phyloP scores from a whole-genome alignment of 1,284 basidiomycete species.

The Agroathelia rolfsii region DNA sequence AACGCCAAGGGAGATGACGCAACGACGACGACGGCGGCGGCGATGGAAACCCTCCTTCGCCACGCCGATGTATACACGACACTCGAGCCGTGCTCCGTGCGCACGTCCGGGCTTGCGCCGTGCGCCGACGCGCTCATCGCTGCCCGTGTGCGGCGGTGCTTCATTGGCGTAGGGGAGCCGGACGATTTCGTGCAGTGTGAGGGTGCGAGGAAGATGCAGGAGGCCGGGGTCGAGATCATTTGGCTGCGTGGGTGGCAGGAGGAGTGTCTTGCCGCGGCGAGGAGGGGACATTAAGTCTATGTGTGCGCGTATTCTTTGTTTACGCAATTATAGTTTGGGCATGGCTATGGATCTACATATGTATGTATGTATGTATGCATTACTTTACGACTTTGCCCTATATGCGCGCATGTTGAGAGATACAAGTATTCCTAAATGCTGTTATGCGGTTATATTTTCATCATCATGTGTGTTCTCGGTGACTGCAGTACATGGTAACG shows the following conservation, averaged over 20 bases:
- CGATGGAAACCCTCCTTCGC: constrained; percentile 40
- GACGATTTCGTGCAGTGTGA: constrained; percentile 93
- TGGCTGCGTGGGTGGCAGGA: constrained; percentile 65
- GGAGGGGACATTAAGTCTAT: constrained; percentile 41
- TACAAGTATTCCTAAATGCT: no score
- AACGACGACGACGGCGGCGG: constrained; percentile 20
- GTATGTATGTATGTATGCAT: no score
- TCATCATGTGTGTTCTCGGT: no score
- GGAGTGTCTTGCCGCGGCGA: constrained; percentile 70
- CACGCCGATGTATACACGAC: constrained; percentile 83
- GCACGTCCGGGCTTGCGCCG: constrained; percentile 80
- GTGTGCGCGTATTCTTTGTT: background rate
- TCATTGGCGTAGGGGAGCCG: constrained; percentile 89
- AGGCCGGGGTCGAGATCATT: constrained; percentile 69
- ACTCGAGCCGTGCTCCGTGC: constrained; percentile 91
- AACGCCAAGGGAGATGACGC: constrained; percentile 12
- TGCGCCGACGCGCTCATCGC: constrained; percentile 83
- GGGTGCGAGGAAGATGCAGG: constrained; percentile 68
- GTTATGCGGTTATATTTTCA: no score
- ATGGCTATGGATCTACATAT: no score
- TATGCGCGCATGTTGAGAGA: no score
- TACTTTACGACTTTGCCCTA: no score
- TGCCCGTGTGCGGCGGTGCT: constrained; percentile 65
- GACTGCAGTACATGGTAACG: no score
- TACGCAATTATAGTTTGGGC: no score